phyloP scores from a whole-genome alignment of 345 rosid genomes.

The Eucalyptus globulus region DNA sequence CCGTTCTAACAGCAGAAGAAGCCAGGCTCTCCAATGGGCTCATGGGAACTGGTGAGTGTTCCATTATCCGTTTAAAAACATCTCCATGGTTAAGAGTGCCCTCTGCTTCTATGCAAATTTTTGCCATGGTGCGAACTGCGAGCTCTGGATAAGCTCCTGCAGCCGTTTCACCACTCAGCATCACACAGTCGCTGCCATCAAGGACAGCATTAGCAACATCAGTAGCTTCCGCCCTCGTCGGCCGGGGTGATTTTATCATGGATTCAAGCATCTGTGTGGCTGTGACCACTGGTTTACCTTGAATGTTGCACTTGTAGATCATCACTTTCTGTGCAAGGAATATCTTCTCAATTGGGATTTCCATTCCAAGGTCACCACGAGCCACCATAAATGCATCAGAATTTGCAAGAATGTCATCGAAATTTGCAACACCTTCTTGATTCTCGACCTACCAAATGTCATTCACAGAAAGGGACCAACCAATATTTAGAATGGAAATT shows the following conservation, averaged over 20 bases:
- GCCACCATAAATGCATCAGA: slow-evolving; percentile 99
- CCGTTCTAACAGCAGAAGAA: slow-evolving; percentile 95
- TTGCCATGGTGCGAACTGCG: slow-evolving; percentile 94
- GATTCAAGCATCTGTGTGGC: slow-evolving; percentile 95
- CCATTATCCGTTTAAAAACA: slow-evolving; percentile 78
- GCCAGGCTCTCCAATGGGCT: slow-evolving; percentile 92
- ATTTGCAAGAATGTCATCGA: slow-evolving; percentile 82
- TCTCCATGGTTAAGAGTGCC: slow-evolving; percentile 82
- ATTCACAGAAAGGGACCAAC: not conserved
- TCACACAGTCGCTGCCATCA: slow-evolving; percentile 92
- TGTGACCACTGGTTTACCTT: slow-evolving; percentile 90
- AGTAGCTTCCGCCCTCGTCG: slow-evolving; percentile 97
- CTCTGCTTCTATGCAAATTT: slow-evolving; percentile 86
- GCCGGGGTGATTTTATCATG: slow-evolving; percentile 96
- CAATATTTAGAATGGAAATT: not conserved
- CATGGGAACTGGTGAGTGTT: slow-evolving; percentile 87
- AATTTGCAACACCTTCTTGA: slow-evolving; percentile 97
- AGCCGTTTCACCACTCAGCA: slow-evolving; percentile 97
- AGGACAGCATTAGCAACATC: slow-evolving; percentile 98
- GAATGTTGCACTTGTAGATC: slow-evolving; percentile 96
- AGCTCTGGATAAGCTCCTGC: slow-evolving; percentile 98
- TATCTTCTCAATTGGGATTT: slow-evolving; percentile 93
- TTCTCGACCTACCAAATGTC: slow-evolving; percentile 60
- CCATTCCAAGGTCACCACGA: slow-evolving; percentile 98
- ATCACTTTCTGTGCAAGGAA: slow-evolving; percentile 95